Percentiles rank a stretch among this genome's conserved stretches.
phyloP scores from a whole-genome alignment of 2,329 filamentous ascomycete species.

The Epichloe gansuensis region DNA sequence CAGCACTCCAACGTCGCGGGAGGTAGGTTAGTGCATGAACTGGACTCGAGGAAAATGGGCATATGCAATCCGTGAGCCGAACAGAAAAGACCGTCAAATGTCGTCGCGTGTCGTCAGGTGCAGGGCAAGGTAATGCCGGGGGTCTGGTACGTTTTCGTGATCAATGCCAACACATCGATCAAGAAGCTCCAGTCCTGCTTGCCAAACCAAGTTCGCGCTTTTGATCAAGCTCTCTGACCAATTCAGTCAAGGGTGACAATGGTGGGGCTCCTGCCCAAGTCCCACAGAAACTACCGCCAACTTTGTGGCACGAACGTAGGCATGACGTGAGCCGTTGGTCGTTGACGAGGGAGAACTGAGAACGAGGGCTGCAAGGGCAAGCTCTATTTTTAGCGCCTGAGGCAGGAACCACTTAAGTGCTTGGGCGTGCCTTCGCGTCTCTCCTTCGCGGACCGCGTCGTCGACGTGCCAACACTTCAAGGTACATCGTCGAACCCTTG shows the following conservation, averaged over 20 bases:
- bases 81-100: background rate
- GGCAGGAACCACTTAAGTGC: slow-evolving; percentile 24
- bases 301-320: background rate
- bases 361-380: background rate
- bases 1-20: background rate
- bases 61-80: background rate
- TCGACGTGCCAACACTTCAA: slow-evolving; percentile 21
- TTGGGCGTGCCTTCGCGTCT: slow-evolving; percentile 27
- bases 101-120: background rate
- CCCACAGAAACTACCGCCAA: background rate
- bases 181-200: background rate
- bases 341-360: background rate
- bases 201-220: background rate
- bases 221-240: background rate
- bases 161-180: background rate
- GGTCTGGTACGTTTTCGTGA: background rate
- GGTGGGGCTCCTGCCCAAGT: background rate
- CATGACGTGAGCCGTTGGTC: slow-evolving; percentile 17
- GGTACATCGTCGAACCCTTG: slow-evolving; percentile 14
- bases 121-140: background rate
- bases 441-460: slow-evolving; percentile 21
- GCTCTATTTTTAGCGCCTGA: slow-evolving; percentile 14
- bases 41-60: background rate
- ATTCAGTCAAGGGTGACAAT: background rate
- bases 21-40: background rate